Percentiles rank a stretch among this genome's conserved stretches.
Evolutionary conservation across 2,329 filamentous ascomycete genomes (phyloP).

Genomic region (Trichophyton equinum): DNA sequence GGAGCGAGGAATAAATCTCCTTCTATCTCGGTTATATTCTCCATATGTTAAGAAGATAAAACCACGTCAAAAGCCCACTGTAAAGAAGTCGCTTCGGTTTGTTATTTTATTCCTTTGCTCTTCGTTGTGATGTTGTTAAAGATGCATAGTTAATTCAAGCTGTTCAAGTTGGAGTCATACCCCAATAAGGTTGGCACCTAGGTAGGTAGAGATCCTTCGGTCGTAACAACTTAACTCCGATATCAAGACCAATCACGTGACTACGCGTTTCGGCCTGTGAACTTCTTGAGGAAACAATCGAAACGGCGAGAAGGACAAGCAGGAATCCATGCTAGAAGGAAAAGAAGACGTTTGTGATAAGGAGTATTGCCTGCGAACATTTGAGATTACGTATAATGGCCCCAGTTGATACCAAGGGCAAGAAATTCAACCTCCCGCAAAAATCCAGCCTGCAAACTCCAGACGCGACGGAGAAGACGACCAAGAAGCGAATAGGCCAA

Average conservation of each 20-base stretch:
- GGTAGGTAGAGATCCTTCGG: background rate
- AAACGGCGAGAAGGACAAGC: too few species aligned
- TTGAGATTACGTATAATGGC: background rate
- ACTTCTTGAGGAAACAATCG: background rate
- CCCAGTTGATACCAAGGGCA: background rate
- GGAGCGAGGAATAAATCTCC: constrained; percentile 45
- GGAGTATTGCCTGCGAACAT: background rate
- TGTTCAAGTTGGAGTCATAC: background rate
- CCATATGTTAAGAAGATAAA: constrained; percentile 2
- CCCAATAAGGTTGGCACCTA: background rate
- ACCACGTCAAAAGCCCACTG: too few species aligned
- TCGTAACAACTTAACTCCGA: background rate
- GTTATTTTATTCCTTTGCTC: too few species aligned
- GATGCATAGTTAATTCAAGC: background rate
- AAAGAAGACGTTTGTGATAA: background rate
- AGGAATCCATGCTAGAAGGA: too few species aligned
- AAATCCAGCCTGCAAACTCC: background rate
- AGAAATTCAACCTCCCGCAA: background rate
- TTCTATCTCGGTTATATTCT: constrained; percentile 19
- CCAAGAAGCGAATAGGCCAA: background rate
- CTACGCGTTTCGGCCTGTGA: background rate
- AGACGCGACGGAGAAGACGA: background rate
- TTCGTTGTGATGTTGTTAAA: background rate
- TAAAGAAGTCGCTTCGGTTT: too few species aligned
- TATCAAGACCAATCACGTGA: background rate